phyloP scores from a whole-genome alignment of 306 rosid species.

The Acacia confusa region DNA sequence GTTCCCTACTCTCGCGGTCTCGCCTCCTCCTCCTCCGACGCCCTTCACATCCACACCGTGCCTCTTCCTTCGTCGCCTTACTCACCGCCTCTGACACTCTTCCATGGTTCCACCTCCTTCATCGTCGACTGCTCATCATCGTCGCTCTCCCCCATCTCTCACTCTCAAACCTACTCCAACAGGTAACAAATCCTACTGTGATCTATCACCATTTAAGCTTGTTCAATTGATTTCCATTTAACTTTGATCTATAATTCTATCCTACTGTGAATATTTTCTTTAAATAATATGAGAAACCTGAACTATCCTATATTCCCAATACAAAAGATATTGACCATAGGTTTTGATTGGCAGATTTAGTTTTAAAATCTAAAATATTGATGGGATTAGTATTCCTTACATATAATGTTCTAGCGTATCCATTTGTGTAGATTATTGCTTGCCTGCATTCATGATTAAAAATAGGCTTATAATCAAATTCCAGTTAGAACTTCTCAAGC shows the following conservation, averaged over 20 bases:
- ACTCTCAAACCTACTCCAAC: too few relatives aligned
- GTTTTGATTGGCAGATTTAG: neutral
- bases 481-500: neutral
- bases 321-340: neutral
- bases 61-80: too few relatives aligned
- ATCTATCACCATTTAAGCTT: too few relatives aligned
- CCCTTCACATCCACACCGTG: too few relatives aligned
- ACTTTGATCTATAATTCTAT: slow-evolving; percentile 17
- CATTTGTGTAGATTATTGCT: neutral
- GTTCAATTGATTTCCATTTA: slow-evolving; percentile 8
- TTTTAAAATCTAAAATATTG: slow-evolving; percentile 4
- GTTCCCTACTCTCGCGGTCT: too few relatives aligned
- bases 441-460: neutral
- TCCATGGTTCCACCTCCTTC: too few relatives aligned
- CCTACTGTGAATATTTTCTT: slow-evolving; percentile 13
- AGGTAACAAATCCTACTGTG: too few relatives aligned
- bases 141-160: too few relatives aligned
- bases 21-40: too few relatives aligned
- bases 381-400: neutral
- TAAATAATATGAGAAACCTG: neutral
- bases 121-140: too few relatives aligned
- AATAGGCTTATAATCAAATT: neutral
- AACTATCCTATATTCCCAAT: neutral
- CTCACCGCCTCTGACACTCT: too few relatives aligned
- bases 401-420: slow-evolving; percentile 4